A percentile compares a stretch with the other conserved stretches of the same genome.
phyloP scores from a whole-genome alignment of 2,329 filamentous ascomycete genomes.

The Colletotrichum kahawae region DNA sequence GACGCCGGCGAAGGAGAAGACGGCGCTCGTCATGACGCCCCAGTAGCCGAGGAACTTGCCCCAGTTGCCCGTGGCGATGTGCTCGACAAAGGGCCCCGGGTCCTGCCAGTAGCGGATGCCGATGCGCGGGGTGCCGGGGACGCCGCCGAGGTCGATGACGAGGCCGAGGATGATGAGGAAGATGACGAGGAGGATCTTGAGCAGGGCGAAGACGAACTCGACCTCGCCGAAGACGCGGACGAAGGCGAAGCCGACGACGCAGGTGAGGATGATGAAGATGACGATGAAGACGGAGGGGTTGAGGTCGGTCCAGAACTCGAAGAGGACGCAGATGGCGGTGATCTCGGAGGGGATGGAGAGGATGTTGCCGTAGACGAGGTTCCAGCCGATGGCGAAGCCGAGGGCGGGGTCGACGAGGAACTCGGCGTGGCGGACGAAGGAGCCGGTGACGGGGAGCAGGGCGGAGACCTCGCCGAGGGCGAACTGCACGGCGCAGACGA shows the following conservation, averaged over 20 bases:
- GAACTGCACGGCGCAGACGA: constrained; percentile 62
- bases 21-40: constrained; percentile 27
- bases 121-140: constrained; percentile 26
- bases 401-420: constrained; percentile 67
- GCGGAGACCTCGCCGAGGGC: constrained; percentile 66
- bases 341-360: constrained; percentile 44
- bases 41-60: constrained; percentile 36
- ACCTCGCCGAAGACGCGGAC: constrained; percentile 54
- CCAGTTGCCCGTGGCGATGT: constrained; percentile 46
- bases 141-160: constrained; percentile 32
- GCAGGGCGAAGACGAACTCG: constrained; percentile 60
- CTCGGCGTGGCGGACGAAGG: constrained; percentile 65
- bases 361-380: constrained; percentile 59
- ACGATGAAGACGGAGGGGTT: constrained; percentile 26
- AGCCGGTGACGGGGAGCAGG: constrained; percentile 65
- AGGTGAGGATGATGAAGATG: constrained; percentile 25
- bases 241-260: constrained; percentile 22
- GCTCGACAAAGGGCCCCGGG: constrained; percentile 63
- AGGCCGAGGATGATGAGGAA: constrained; percentile 70
- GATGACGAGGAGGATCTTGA: constrained; percentile 59
- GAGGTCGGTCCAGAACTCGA: constrained; percentile 28
- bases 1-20: constrained; percentile 29
- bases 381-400: constrained; percentile 60
- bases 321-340: constrained; percentile 26
- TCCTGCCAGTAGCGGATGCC: constrained; percentile 25